phyloP scores from a whole-genome alignment of 257 asterid species.

The Lithospermum erythrorhizon region DNA sequence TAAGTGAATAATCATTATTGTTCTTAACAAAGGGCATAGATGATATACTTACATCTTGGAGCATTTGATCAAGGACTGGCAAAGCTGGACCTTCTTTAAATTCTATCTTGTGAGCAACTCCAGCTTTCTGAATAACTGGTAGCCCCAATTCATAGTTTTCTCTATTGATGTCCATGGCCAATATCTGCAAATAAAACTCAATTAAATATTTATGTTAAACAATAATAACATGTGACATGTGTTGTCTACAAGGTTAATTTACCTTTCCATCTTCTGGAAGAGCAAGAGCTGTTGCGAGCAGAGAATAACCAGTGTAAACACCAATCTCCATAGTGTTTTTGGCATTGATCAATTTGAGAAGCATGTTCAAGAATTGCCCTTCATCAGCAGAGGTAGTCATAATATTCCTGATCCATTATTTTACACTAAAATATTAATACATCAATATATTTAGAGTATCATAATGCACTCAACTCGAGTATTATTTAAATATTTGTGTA shows the following conservation, averaged over 20 bases:
- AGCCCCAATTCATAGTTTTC: conserved; percentile 74
- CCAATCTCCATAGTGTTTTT: conserved; percentile 27
- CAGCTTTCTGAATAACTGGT: conserved; percentile 67
- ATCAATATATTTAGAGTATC: too few species aligned
- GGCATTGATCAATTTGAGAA: conserved; percentile 22
- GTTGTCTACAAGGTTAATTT: background rate
- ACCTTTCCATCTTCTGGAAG: conserved; percentile 26
- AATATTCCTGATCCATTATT: conserved; percentile 17
- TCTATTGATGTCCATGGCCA: conserved; percentile 84
- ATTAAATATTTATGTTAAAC: background rate
- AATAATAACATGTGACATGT: background rate
- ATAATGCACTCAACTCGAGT: too few species aligned
- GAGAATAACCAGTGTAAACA: conserved; percentile 26
- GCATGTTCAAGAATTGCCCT: conserved; percentile 27
- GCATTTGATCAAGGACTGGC: conserved; percentile 54
- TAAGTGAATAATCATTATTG: too few species aligned
- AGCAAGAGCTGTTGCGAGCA: conserved; percentile 28
- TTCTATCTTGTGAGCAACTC: conserved; percentile 77
- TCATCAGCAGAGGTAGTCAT: conserved; percentile 26
- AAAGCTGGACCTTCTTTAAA: conserved; percentile 75
- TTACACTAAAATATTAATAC: background rate
- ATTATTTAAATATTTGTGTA: too few species aligned
- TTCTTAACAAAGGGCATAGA: too few species aligned
- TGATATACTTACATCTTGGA: conserved; percentile 33
- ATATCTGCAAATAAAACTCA: conserved; percentile 35